A percentile compares a stretch with the other conserved stretches of the same genome.
phyloP scores from a whole-genome alignment of 495 filamentous ascomycete species.

The Neurospora pannonica region DNA sequence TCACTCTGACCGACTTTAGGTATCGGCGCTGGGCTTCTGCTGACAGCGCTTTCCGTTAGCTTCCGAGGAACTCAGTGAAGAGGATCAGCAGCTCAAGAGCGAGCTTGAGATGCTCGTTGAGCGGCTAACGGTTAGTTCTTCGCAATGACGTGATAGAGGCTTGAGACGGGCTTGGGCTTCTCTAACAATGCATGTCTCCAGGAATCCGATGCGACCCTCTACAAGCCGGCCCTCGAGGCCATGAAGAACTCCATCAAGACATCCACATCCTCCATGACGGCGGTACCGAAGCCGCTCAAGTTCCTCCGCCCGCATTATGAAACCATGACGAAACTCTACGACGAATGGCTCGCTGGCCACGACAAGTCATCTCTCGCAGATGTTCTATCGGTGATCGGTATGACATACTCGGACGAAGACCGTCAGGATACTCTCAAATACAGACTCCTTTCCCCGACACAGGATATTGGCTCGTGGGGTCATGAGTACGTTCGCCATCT shows the following conservation, averaged over 20 bases:
- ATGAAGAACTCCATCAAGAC: slow-evolving; percentile 98
- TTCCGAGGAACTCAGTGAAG: slow-evolving; percentile 83
- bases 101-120: slow-evolving; percentile 99
- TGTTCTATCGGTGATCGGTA: slow-evolving; percentile 92
- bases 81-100: slow-evolving; percentile 94
- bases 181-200: slow-evolving; percentile 21
- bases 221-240: slow-evolving; percentile 82
- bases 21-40: slow-evolving; percentile 5
- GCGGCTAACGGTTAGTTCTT: slow-evolving; percentile 65
- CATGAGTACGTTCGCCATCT: slow-evolving; percentile 97
- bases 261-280: slow-evolving; percentile 97
- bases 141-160: background rate
- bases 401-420: slow-evolving; percentile 97
- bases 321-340: slow-evolving; percentile 74
- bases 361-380: slow-evolving; percentile 88
- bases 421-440: slow-evolving; percentile 94
- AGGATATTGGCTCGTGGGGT: slow-evolving; percentile 94
- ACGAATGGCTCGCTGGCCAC: slow-evolving; percentile 72
- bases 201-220: slow-evolving; percentile 81
- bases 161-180: slow-evolving; percentile 18
- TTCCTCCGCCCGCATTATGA: slow-evolving; percentile 95
- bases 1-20: slow-evolving; percentile 2
- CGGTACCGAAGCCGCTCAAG: slow-evolving; percentile 95
- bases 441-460: slow-evolving; percentile 76
- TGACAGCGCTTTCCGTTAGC: slow-evolving; percentile 15